Evolutionary conservation across 345 rosid genomes (phyloP), one percentile per base, ranked within the genome.

Genomic region (Noccaea caerulescens): DNA sequence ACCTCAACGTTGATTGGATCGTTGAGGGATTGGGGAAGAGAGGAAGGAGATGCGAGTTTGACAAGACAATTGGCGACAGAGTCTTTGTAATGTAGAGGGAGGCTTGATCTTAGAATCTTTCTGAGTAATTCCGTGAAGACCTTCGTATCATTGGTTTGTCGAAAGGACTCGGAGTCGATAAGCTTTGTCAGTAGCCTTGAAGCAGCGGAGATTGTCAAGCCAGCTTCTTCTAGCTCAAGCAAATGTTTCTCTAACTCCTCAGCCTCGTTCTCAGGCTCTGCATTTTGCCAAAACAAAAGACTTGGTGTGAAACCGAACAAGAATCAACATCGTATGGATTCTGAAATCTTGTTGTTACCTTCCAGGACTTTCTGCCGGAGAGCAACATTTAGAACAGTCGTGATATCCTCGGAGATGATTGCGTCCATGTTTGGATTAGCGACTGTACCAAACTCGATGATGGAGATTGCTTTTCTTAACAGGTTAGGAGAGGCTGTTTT

Each of bases 61-160:
- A 88, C 84, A 3, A 93, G 87, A 78, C 89, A 86, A 62, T 92
- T 84, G 0, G 96, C 92, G 20, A 90, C 89, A 89, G 88, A 86
- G 51, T 93, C 92, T 78, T 93, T 88, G 77, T 72, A 59, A 34
- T 77, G 77, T 57, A 76, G 67, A 63, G 79, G 67, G 67, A 76
- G 67, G 44, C 39, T 70, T 64, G 80, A 76, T 76, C 57, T 76
- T 36, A 76, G 68, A 37, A 64, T 76, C 56, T 64, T 76, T 36
- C 80, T 64, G 14, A 76, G 82, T 77, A 50, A 34, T 11, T 64
- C 75, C 0, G 61, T 58, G 61, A 63, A 76, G 56, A 10, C 23
- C 0, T 27, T 10, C 30, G 3, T 1, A 47, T 76, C 76, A 5
- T 32, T 6, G 0, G 69, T 76, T 37, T 68, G 57, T 69, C 80